Percentiles rank a stretch among this genome's conserved stretches.
Evolutionary conservation across 352 stramenopile genomes (phyloP).

Genomic region (Pythium grandisporangium): DNA sequence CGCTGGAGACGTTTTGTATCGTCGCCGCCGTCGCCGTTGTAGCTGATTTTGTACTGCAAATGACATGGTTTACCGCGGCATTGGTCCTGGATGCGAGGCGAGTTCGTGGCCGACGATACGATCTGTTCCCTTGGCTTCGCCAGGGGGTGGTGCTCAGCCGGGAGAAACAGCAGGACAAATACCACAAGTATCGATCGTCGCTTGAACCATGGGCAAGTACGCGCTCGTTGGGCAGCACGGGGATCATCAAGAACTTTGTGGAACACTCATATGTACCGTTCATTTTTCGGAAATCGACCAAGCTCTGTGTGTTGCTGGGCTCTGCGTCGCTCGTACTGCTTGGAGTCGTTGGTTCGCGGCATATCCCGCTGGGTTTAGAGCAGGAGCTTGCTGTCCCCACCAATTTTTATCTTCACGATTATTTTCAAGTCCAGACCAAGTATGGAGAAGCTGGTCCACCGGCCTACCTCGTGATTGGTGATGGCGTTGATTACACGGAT

Average conservation of each 20-base stretch:
- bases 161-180: conserved; percentile 14
- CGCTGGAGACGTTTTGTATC: conserved; percentile 80
- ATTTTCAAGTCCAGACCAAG: conserved; percentile 82
- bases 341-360: conserved; percentile 39
- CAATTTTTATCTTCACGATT: conserved; percentile 86
- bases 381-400: conserved; percentile 82
- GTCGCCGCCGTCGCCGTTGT: conserved; percentile 78
- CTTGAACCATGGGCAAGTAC: not conserved
- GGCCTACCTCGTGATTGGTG: conserved; percentile 75
- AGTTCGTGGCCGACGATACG: conserved; percentile 52
- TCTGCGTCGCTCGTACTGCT: conserved; percentile 20
- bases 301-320: conserved; percentile 43
- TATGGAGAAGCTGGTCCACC: conserved; percentile 78
- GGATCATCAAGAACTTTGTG: conserved; percentile 53
- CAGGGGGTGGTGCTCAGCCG: conserved; percentile 37
- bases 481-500: conserved; percentile 64
- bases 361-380: conserved; percentile 80
- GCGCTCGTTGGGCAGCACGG: conserved; percentile 1
- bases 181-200: conserved; percentile 1
- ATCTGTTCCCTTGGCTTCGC: conserved; percentile 57
- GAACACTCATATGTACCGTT: conserved; percentile 58
- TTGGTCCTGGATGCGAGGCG: conserved; percentile 69
- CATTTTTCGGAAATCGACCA: conserved; percentile 44
- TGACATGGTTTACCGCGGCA: conserved; percentile 83
- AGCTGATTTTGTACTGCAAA: conserved; percentile 72